phyloP scores from a whole-genome alignment of 2,329 filamentous ascomycete species.

The Curvularia lunata region DNA sequence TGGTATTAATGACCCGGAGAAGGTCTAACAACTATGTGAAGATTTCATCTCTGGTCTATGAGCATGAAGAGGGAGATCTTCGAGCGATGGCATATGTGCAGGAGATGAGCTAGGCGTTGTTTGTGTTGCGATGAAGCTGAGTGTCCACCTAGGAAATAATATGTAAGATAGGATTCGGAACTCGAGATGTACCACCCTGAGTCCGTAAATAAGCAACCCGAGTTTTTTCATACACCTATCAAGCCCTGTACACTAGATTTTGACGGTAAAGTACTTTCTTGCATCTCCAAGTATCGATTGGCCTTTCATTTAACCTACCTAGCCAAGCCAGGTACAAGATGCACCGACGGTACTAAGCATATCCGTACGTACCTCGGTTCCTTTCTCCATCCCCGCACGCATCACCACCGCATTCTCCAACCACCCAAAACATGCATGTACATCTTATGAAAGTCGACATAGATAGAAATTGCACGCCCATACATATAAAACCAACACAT shows the following conservation, averaged over 20 bases:
- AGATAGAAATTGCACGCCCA: neutral
- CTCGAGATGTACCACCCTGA: neutral
- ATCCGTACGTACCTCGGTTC: slow-evolving; percentile 14
- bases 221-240: neutral
- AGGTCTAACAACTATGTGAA: slow-evolving; percentile 52
- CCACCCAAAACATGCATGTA: neutral
- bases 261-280: neutral
- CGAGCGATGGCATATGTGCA: neutral
- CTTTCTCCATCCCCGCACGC: slow-evolving; percentile 10
- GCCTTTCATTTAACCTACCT: neutral
- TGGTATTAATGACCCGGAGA: slow-evolving; percentile 71
- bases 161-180: neutral
- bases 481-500: neutral
- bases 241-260: neutral
- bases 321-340: neutral
- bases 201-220: neutral
- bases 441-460: no score
- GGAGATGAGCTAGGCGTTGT: neutral
- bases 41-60: slow-evolving; percentile 5
- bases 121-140: neutral
- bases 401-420: slow-evolving; percentile 2
- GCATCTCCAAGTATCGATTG: neutral
- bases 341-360: slow-evolving; percentile 3
- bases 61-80: neutral
- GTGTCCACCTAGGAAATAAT: no score